Evolutionary conservation across 225 moss, liverwort and hornwort genomes (phyloP), one percentile per base, ranked within the genome.

Genomic region (Physcomitrellopsis africana): DNA sequence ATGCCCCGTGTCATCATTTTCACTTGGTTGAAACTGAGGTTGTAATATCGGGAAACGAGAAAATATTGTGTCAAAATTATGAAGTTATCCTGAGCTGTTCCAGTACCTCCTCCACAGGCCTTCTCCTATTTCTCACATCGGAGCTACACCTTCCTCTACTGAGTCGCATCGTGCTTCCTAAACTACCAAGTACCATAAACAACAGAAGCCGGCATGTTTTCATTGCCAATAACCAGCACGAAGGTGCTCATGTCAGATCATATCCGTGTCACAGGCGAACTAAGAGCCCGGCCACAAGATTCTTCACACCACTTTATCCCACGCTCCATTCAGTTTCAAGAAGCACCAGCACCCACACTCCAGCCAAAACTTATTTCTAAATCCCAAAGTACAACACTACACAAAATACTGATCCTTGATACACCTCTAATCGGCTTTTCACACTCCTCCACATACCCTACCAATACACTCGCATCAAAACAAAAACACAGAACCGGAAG

Each of bases 1-100:
- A 80, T 77, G 7, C 87, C 84, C 67, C 84, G 37, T 23, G 86
- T 86, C 77, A 86, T 56, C 86, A 86, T 86, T 71, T 45, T n/a
- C 51, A 41, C 67, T 27, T 17, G 0, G 75, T 37, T 18, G 67
- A 65, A 47, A 14, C 24, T 15, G 66, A 14, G 51, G 51, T 51
- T 29, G 12, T 12, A 45, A 16, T 69, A 41, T 19, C 20, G n/a
- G 20, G n/a, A 63, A 43, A 54, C 52, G 4, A 45, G 1, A 18
- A 27, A 48, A 29, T 7, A 47, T 51, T 55, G 24, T 3, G 14
- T 51, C 53, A 23, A 49, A 12, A 12, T n/a, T 24, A 32, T 26
- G 59, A 60, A 47, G 58, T n/a, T n/a, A 32, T 2, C 51, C 44
- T 53, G 54, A 7, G 17, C 8, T 15, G 37, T 11, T 51, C 63